Evolutionary conservation across 225 moss, liverwort and hornwort species (phyloP), one percentile per base, ranked within the genome.

Genomic region (Lunularia cruciata): DNA sequence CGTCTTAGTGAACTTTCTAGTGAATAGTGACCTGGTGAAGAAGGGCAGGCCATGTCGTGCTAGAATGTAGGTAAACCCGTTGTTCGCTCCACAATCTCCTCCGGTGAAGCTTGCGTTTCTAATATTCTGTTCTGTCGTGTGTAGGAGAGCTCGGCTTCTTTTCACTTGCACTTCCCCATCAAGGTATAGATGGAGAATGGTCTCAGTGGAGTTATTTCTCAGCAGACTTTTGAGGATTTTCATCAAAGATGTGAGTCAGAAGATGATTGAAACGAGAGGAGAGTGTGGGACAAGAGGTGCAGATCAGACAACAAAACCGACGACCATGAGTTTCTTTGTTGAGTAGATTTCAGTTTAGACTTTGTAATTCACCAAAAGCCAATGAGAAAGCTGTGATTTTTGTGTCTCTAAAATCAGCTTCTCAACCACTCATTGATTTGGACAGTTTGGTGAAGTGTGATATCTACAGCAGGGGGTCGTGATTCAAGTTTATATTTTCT

Each of bases 111-210:
- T n/a, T 55, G 8, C 5, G 13, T 13, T 12, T 14, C 14, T 16
- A 31, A 34, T 58, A 9, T 56, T n/a, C 16, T 10, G n/a, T n/a
- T n/a, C n/a, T n/a, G n/a, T n/a, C n/a, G n/a, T n/a, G n/a, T n/a
- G n/a, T n/a, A 58, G 58, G 58, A 16, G 58, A 58, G 19, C 0
- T 35, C 0, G 58, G 35, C 34, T 33, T 58, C 19, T 58, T 58
- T n/a, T 58, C 58, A 1, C 20, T 58, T 18, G 58, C 58, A 58
- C 58, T 36, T 33, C 58, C 58, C 0, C 58, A 58, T 58, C 58
- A 58, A 34, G 58, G 58, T 0, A 58, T 58, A 58, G 58, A 58
- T 20, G 58, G 58, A 58, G 58, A 58, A 7, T 58, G 58, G 58
- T 33, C 34, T 6, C 58, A 58, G 58, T 36, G 58, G 58, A 9